These are phyloP conservation scores for Wallacemonas rigidus DNA, from an alignment of 208 protist species.

Conservation along the genomic window DNA sequence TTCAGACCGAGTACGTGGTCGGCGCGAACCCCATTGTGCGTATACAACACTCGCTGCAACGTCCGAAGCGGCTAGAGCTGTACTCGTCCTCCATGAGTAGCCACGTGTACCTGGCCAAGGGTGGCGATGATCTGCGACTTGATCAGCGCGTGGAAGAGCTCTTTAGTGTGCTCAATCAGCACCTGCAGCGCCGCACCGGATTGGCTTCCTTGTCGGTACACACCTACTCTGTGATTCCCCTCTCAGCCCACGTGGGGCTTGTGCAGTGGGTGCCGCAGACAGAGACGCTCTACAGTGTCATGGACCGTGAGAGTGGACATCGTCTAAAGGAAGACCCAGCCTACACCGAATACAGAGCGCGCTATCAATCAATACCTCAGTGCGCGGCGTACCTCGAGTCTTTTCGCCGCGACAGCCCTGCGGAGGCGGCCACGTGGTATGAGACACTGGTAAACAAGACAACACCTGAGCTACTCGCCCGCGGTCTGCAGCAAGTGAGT, in stretches of 20 bases:
- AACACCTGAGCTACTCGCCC: constrained; percentile 16
- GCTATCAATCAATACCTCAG: neutral
- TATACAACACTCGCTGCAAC: constrained; percentile 83
- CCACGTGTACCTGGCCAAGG: constrained; percentile 92
- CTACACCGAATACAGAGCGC: neutral
- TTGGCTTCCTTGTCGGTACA: constrained; percentile 39
- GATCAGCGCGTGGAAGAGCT: constrained; percentile 94
- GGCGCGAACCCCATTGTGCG: constrained; percentile 61
- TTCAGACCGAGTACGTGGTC: constrained; percentile 18
- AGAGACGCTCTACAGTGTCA: constrained; percentile 34
- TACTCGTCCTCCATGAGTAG: constrained; percentile 74
- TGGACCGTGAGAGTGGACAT: constrained; percentile 4
- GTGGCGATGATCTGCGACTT: constrained; percentile 92
- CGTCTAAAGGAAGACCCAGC: neutral
- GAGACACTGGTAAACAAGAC: constrained; percentile 18
- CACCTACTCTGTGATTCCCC: constrained; percentile 91
- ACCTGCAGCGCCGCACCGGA: constrained; percentile 27
- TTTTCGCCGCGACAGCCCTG: constrained; percentile 7
- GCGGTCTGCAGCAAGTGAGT: constrained; percentile 35
- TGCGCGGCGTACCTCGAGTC: constrained; percentile 5
- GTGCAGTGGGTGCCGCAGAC: constrained; percentile 92
- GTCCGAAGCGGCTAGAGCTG: constrained; percentile 88
- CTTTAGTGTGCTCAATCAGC: constrained; percentile 86
- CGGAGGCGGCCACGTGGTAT: constrained; percentile 18
- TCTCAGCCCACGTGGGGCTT: constrained; percentile 82